Percentiles rank a stretch among this genome's conserved stretches.
Evolutionary conservation across 768 basidiomycete species (phyloP).

Genomic region (button mushroom (Agaricus bisporus)): DNA sequence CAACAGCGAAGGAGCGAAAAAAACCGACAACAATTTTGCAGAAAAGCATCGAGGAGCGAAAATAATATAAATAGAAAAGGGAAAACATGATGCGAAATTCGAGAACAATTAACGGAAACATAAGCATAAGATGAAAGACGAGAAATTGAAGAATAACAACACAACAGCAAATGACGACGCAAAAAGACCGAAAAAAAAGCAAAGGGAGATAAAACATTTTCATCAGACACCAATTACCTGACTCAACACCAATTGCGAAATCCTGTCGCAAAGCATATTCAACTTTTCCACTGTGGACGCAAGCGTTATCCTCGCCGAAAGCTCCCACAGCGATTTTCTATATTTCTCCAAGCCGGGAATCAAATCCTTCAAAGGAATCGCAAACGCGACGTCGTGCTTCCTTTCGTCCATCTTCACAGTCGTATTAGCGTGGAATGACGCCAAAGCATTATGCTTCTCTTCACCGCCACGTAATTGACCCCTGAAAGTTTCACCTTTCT

Average conservation of each 20-base stretch:
- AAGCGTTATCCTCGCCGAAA: slow-evolving; percentile 26
- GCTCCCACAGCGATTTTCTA: slow-evolving; percentile 21
- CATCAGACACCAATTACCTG: slow-evolving; percentile 17
- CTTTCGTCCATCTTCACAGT: background rate
- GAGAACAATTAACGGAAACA: no score
- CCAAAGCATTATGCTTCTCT: background rate
- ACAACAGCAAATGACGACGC: slow-evolving; percentile 6
- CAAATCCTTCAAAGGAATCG: slow-evolving; percentile 20
- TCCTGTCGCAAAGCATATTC: slow-evolving; percentile 30
- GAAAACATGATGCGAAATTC: no score
- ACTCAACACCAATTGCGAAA: slow-evolving; percentile 32
- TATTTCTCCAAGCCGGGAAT: slow-evolving; percentile 11
- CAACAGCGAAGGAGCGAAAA: no score
- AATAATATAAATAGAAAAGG: no score
- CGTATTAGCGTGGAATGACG: background rate
- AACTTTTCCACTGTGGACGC: slow-evolving; percentile 30
- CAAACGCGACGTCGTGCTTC: slow-evolving; percentile 6
- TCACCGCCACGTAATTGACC: slow-evolving; percentile 6
- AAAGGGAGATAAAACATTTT: slow-evolving; percentile 4
- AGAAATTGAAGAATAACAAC: background rate
- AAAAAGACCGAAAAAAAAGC: background rate
- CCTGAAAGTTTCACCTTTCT: background rate
- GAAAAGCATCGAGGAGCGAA: no score
- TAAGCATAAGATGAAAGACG: background rate
- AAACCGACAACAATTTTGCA: no score